Conservation (phyloP, 129 eudicot species). For the Daucus carota region DH1_v3.0 NC_030385.2:15127501-15128000, state of each 20-base stretch:
- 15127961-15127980: not conserved
- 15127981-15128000: no score
- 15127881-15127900: not conserved
- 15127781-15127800: not conserved
- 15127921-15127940: not conserved
- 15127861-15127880: not conserved
- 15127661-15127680: not conserved
- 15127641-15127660: not conserved
- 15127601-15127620: not conserved
- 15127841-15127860: not conserved
- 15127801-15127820: not conserved
- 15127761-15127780: not conserved
- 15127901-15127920: not conserved
- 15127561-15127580: not conserved
- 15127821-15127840: not conserved
- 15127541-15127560: not conserved
- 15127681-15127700: not conserved
- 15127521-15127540: not conserved
- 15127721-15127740: not conserved
- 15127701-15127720: not conserved
- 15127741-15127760: not conserved
- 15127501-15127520: not conserved
- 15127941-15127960: not conserved
- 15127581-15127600: not conserved
- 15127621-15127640: not conserved